Base-by-base conservation (phyloP, 2,329 filamentous ascomycete genomes). In the Fusarium proliferatum region DNA sequence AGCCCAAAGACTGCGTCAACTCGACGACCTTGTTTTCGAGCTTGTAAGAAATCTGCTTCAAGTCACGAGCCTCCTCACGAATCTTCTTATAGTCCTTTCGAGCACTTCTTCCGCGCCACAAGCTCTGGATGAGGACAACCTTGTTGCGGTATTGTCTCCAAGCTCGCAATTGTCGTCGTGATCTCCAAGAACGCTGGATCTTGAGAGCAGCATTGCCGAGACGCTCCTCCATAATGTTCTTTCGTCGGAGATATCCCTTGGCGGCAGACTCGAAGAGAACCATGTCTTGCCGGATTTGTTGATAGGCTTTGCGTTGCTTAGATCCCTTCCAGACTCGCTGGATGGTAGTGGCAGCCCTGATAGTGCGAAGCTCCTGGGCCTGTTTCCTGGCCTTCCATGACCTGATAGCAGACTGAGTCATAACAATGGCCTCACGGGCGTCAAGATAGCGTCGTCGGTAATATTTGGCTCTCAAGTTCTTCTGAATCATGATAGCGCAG, bases 1-100 rank as follows among this genome's bases (percentile, higher is more conserved):
- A 92, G 75, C 96, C 95, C 77, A 99, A 85, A 56, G 93, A 94
- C 83, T 99, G 96, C 3, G 96, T 99, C 79, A 99, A 89, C 85
- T 99, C 96, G 72, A 99, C 94, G 72, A 99, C 96, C 90, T 99
- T 99, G 89, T 99, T 98, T 84, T 99, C 96, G 78, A 99, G 87
- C 87, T 97, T 98, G 88, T 99, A 99, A 5, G 96, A 98, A 77
- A 99, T 99, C 84, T 98, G 96, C 88, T 98, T 98, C 82, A 99
- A 90, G 86, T 99, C 97, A 80, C 96, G 93, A 74, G 96, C 96
- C 84, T 99, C 96, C 84, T 98, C 95, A 76, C 96, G 94, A 70
- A 97, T 86, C 77, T 87, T 91, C 90, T 97, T 98, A 88, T 99
- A 99, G 55, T 90, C 91, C 75, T 88, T 90, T 75, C 96, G 91